Evolutionary conservation across 2,329 filamentous ascomycete genomes (phyloP), one percentile per base, ranked within the genome.

Genomic region (Cytospora chrysosperma): DNA sequence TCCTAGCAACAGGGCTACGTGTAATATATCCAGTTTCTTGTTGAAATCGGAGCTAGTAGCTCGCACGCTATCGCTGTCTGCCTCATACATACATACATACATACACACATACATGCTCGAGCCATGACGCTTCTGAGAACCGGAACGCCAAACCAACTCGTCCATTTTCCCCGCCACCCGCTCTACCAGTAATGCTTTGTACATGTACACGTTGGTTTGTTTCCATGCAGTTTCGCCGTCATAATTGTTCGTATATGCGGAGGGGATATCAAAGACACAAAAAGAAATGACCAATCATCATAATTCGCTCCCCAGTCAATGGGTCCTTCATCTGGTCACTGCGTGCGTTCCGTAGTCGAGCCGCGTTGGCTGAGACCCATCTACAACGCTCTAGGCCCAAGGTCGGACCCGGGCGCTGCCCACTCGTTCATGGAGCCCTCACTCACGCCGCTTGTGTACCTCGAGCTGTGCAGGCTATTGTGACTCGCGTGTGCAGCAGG

Each of bases 321-420:
- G n/a, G n/a, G n/a, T 47, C 43, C 37, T 40, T 13, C 43, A 19
- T 47, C 43, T 24, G 43, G n/a, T 4, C n/a, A 15, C 24, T 5
- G 21, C 9, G 43, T 9, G n/a, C 10, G 37, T 27, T 19, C 21
- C 13, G 56, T 24, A 3, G 21, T 30, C 5, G 47, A 59, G 12
- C 56, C 50, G 8, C 21, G 21, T 30, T 26, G 12, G 19, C 47
- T 40, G 4, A 43, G 24, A 24, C 43, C 43, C 30, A 40, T n/a
- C 47, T 53, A 26, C 13, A 32, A 43, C n/a, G 37, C 47, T n/a
- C 61, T 50, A 70, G 78, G 77, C 0, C 82, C 82, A 1, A 85
- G 75, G 66, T 85, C 83, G 2, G 82, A 82, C 0, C 82, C 83
- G 0, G 83, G 82, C 61, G 84, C 83, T 60, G 80, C 81, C 82